Percentiles rank a stretch among this genome's conserved stretches.
Evolutionary conservation across 768 basidiomycete genomes (phyloP).

Genomic region (Tulasnella sp.): DNA sequence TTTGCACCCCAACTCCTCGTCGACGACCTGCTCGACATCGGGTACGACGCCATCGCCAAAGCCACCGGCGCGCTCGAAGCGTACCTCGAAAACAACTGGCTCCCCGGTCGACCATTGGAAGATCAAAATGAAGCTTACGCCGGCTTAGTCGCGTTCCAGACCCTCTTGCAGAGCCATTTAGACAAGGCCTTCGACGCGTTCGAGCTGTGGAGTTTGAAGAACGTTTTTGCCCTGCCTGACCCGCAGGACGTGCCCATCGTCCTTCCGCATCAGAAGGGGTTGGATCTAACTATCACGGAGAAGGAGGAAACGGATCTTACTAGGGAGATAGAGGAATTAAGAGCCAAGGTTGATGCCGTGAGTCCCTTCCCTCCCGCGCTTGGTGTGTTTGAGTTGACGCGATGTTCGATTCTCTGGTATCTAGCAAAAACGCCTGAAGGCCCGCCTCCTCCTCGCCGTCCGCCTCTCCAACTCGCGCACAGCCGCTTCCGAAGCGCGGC

Average conservation of each 20-base stretch:
- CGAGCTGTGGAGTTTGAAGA: conserved; percentile 79
- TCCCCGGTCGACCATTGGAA: not conserved
- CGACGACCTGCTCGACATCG: conserved; percentile 76
- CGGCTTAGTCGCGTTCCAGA: conserved; percentile 78
- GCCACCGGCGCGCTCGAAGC: conserved; percentile 55
- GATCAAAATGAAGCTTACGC: conserved; percentile 43
- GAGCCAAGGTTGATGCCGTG: conserved; percentile 58
- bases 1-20: conserved; percentile 77
- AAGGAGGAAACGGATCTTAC: conserved; percentile 41
- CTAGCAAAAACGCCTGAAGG: conserved; percentile 60
- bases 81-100: conserved; percentile 3
- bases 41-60: conserved; percentile 66
- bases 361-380: conserved; percentile 22
- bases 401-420: conserved; percentile 2
- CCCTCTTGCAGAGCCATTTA: conserved; percentile 74
- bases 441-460: conserved; percentile 42
- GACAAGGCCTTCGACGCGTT: conserved; percentile 89
- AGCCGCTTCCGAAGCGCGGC: not conserved
- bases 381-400: conserved; percentile 1
- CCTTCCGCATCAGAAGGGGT: conserved; percentile 60
- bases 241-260: conserved; percentile 57
- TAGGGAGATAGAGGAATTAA: conserved; percentile 55
- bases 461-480: conserved; percentile 1
- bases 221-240: conserved; percentile 58
- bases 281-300: conserved; percentile 52